These are phyloP conservation scores for Aspergillus panamensis DNA, from an alignment of 495 filamentous ascomycete species.

Conservation along the genomic window DNA sequence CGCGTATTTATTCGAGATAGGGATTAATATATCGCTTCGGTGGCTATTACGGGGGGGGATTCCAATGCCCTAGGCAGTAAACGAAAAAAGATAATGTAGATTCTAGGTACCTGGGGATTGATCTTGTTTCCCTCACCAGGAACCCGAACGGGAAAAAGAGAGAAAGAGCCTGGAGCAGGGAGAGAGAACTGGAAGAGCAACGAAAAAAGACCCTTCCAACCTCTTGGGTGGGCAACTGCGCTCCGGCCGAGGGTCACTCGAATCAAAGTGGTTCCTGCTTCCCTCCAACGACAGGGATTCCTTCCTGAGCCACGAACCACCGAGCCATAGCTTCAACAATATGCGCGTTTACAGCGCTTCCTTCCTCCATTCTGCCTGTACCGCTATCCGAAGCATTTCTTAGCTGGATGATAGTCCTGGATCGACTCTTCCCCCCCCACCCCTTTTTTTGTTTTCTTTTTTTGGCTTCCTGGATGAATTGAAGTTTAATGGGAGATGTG, in stretches of 20 bases:
- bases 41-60: too few species aligned
- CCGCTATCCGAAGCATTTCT: neutral
- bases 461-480: neutral
- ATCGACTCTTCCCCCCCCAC: neutral
- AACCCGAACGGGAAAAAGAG: too few species aligned
- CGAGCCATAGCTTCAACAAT: neutral
- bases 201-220: neutral
- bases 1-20: neutral
- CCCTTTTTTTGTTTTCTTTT: neutral
- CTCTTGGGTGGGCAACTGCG: neutral
- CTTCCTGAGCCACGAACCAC: neutral
- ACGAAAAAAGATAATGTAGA: too few species aligned
- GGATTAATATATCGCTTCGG: too few species aligned
- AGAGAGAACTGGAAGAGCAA: neutral
- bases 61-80: too few species aligned
- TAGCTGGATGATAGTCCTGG: neutral
- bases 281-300: neutral
- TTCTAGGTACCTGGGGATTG: too few species aligned
- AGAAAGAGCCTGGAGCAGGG: too few species aligned
- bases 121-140: too few species aligned
- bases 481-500: neutral
- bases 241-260: neutral
- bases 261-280: neutral
- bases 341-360: constrained; percentile 4
- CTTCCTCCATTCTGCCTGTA: neutral